phyloP scores from a whole-genome alignment of 169 alveolate genomes.

The Plasmodium sp. region DNA sequence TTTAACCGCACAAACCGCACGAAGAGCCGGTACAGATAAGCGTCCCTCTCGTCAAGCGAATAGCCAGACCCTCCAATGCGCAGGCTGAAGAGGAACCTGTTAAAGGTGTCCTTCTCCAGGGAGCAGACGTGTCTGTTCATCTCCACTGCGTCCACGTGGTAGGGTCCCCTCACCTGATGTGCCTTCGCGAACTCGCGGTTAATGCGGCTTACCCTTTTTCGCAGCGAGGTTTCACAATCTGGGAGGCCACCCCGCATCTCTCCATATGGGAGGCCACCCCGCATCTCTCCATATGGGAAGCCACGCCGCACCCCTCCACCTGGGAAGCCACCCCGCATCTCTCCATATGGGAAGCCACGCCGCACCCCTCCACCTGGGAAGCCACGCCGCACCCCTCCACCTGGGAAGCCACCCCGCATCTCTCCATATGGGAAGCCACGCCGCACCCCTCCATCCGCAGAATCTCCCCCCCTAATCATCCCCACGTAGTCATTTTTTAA shows the following conservation, averaged over 20 bases:
- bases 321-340: too few relatives aligned
- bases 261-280: too few relatives aligned
- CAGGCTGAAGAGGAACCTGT: constrained; percentile 27
- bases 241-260: too few relatives aligned
- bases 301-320: background rate
- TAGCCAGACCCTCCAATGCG: constrained; percentile 20
- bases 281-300: background rate
- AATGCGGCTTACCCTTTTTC: background rate
- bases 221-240: background rate
- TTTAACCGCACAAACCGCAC: background rate
- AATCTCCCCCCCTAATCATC: background rate
- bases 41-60: background rate
- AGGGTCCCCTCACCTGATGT: background rate
- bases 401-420: too few relatives aligned
- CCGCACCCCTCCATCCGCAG: background rate
- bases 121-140: constrained; percentile 28
- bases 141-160: background rate
- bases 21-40: constrained; percentile 1
- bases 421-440: background rate
- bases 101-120: constrained; percentile 29
- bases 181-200: background rate
- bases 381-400: too few relatives aligned
- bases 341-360: background rate
- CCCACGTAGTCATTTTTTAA: constrained; percentile 12
- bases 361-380: background rate